Evolutionary conservation across 805 yeast species (phyloP).

Genomic region (Saccharomycopsis sp.): DNA sequence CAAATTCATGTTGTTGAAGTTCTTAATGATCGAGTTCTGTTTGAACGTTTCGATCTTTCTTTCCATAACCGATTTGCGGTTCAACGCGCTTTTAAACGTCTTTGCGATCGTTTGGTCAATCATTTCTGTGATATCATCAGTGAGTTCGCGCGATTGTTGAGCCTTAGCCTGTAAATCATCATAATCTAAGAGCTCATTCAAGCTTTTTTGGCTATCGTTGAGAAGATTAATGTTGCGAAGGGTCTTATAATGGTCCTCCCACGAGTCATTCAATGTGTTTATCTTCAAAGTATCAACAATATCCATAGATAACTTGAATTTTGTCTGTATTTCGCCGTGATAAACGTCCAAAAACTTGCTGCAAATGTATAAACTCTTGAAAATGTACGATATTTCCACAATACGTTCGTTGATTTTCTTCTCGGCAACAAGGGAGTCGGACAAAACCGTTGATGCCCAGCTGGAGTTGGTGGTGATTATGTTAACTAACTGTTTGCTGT

Average conservation of each 20-base stretch:
- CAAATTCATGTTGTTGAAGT: slow-evolving; percentile 25
- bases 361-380: slow-evolving; percentile 41
- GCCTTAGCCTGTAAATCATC: slow-evolving; percentile 30
- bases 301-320: slow-evolving; percentile 34
- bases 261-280: slow-evolving; percentile 37
- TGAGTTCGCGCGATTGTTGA: slow-evolving; percentile 25
- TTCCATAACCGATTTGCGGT: slow-evolving; percentile 37
- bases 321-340: slow-evolving; percentile 42
- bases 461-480: slow-evolving; percentile 41
- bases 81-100: slow-evolving; percentile 30
- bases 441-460: slow-evolving; percentile 44
- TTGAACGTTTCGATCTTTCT: slow-evolving; percentile 34
- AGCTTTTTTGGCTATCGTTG: slow-evolving; percentile 21
- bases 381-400: slow-evolving; percentile 34
- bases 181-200: slow-evolving; percentile 32
- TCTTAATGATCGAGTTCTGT: slow-evolving; percentile 32
- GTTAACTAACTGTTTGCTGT: slow-evolving; percentile 27
- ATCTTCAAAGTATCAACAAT: slow-evolving; percentile 34
- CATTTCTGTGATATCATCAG: slow-evolving; percentile 21
- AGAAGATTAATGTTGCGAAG: slow-evolving; percentile 26
- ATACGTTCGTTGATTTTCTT: slow-evolving; percentile 28
- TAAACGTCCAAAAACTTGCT: slow-evolving; percentile 44
- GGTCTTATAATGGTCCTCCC: slow-evolving; percentile 32
- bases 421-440: slow-evolving; percentile 33
- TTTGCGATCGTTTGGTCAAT: slow-evolving; percentile 28